Conservation (phyloP, 139 green algal genomes). For the Chlamydomonas eustigma region DNA sequence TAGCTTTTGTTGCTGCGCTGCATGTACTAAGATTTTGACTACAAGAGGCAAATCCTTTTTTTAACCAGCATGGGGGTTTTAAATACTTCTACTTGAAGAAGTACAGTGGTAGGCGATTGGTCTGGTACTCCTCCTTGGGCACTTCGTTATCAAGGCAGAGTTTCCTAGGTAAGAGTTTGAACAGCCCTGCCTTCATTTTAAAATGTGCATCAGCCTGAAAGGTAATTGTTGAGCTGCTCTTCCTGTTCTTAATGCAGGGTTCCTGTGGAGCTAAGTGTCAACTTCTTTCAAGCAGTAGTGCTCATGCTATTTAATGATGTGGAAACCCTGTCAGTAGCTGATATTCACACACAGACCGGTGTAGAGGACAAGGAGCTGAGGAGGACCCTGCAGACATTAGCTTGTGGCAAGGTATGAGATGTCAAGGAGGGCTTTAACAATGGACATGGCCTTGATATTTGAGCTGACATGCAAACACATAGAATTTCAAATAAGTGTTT, state of each 20-base stretch:
- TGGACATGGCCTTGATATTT: too few relatives aligned
- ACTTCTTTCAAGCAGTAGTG: slow-evolving; percentile 57
- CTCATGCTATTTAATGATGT: slow-evolving; percentile 93
- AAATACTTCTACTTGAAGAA: slow-evolving; percentile 91
- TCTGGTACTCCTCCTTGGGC: slow-evolving; percentile 87
- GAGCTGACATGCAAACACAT: too few relatives aligned
- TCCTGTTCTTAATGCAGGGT: background rate
- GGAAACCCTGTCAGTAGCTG: slow-evolving; percentile 51
- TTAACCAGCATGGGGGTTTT: slow-evolving; percentile 67
- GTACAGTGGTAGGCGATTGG: slow-evolving; percentile 85
- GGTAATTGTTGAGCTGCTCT: too few relatives aligned
- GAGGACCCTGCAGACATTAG: slow-evolving; percentile 87
- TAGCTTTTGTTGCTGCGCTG: too few relatives aligned
- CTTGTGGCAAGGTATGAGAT: slow-evolving; percentile 80
- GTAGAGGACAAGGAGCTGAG: slow-evolving; percentile 83
- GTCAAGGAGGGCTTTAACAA: too few relatives aligned
- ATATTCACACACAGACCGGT: slow-evolving; percentile 24
- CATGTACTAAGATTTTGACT: too few relatives aligned
- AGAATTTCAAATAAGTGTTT: too few relatives aligned
- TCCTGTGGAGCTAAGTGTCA: slow-evolving; percentile 90
- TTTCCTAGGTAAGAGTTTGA: slow-evolving; percentile 8
- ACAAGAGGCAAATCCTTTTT: too few relatives aligned
- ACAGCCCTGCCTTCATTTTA: too few relatives aligned
- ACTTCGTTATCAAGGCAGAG: slow-evolving; percentile 59
- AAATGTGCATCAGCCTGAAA: too few relatives aligned